Base-by-base conservation (phyloP, 2,329 filamentous ascomycete genomes). In the Colletotrichum sp. region DNA sequence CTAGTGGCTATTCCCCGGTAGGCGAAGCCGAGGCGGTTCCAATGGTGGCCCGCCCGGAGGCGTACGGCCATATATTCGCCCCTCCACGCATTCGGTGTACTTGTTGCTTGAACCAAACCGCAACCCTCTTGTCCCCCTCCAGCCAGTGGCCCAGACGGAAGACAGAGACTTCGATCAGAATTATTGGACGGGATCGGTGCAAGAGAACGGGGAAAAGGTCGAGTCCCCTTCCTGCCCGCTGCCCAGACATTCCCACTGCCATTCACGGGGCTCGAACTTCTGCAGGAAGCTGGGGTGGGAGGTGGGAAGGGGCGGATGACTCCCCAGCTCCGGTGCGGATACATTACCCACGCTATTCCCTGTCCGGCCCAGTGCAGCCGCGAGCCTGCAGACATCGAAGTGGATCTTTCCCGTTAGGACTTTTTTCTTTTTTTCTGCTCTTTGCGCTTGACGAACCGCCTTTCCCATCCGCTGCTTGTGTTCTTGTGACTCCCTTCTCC, bases 401-500 rank as follows among this genome's bases (percentile, higher is more conserved):
- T 76, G 74, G 74, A 75, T 66, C 66, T 28, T 66, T 73, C 48
- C 48, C 64, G 62, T 64, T 73, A 56, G 55, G 18, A 15, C 30
- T 34, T 32, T 62, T 62, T 24, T 34, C n/a, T 62, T 48, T 61
- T 48, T 70, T 70, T 64, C 34, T 64, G 36, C 48, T 43, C 30
- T 60, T 65, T 69, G 73, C 70, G 65, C 70, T 76, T 64, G 73
- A 76, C 73, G 56, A 52, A 71, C 60, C 70, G 58, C 36, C 60
- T 73, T 61, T 38, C 62, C 38, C 56, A 64, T 43, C 48, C 65
- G 43, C 28, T n/a, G 34, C 21, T 15, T 66, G 61, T 73, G 70
- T 66, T 66, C 73, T 66, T 69, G 70, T 75, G 73, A 76, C 73
- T 75, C 69, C 56, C 64, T 62, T 64, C 64, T 65, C 70, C 73